Base-by-base conservation (phyloP, 805 yeast genomes). In the Candida pseudoglaebosa region DNA sequence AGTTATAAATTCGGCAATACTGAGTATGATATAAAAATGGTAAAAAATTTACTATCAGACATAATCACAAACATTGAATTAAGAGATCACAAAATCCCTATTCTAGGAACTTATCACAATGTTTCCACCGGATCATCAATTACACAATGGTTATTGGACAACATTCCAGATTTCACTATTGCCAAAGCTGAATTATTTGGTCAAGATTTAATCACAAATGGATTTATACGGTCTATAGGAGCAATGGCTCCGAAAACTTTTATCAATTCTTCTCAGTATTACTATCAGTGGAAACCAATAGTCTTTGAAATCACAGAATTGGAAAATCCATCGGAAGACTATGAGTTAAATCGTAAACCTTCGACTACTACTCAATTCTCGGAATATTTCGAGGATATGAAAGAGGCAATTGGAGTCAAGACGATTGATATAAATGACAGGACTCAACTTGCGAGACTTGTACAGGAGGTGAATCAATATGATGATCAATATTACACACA, bases 251-350 rank as follows among this genome's bases (percentile, higher is more conserved):
- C 54, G 24, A 65, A 65, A 34, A 67, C 60, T 37, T 87, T 87
- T 59, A 87, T 82, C 38, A 86, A 84, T 57, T 78, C 88, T 15
- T 77, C 88, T 2, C 82, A 79, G 39, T 78, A 82, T 56, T 71
- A 67, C 50, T 87, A 86, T 53, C 95, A 86, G 59, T 88, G 95
- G 95, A 81, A 78, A 44, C 80, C 80, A 3, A 60, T 70, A 42
- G 84, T 85, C 1, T 84, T 75, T 53, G 78, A 74, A 44, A 64
- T 76, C 29, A 57, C 68, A 2, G 53, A 54, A 22, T 36, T 62
- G 16, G 43, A 39, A 32, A 46, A 42, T 19, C 31, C 47, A 4
- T 38, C 40, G 6, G 44, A 37, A 20, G 41, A 32, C 12, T 38
- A 37, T 10, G 42, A 40, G 5, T 8, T 21, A 12, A 36, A 12